phyloP scores from a whole-genome alignment of 2,329 filamentous ascomycete genomes.

The Colletotrichum neosansevieriae region DNA sequence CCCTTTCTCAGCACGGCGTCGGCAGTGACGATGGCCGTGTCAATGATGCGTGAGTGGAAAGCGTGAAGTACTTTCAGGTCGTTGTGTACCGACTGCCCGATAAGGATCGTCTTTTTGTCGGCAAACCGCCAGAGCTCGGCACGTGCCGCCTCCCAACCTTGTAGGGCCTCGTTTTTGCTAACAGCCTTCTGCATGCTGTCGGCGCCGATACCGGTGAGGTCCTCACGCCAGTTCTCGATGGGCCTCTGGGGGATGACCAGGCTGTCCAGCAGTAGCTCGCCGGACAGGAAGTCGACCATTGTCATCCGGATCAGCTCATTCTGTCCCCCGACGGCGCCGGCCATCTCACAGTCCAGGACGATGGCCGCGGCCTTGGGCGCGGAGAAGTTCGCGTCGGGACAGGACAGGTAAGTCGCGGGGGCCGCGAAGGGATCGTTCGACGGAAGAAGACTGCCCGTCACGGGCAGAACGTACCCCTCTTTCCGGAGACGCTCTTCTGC shows the following conservation, averaged over 20 bases:
- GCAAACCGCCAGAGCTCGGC: slow-evolving; percentile 54
- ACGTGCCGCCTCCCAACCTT: slow-evolving; percentile 58
- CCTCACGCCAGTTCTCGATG: slow-evolving; percentile 10
- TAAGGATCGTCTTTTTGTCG: slow-evolving; percentile 58
- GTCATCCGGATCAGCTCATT: not conserved
- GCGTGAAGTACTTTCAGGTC: slow-evolving; percentile 60
- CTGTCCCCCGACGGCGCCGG: no score
- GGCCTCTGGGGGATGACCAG: not conserved
- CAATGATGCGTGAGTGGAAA: slow-evolving; percentile 56
- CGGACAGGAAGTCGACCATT: not conserved
- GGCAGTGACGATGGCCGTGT: slow-evolving; percentile 56
- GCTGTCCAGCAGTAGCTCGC: not conserved
- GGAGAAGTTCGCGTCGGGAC: no score
- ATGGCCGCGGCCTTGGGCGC: no score
- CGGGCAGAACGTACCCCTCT: no score
- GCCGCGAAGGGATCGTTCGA: no score
- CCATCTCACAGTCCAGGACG: no score
- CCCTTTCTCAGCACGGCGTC: slow-evolving; percentile 24
- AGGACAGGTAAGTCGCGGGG: no score
- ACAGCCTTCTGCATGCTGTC: slow-evolving; percentile 11
- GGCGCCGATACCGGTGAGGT: no score
- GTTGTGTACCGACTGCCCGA: slow-evolving; percentile 60
- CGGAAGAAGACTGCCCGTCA: no score
- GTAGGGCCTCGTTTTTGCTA: slow-evolving; percentile 44
- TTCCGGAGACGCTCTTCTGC: no score